Conservation (phyloP, 2,329 filamentous ascomycete genomes). For the Sporothrix dimorphospora region DNA sequence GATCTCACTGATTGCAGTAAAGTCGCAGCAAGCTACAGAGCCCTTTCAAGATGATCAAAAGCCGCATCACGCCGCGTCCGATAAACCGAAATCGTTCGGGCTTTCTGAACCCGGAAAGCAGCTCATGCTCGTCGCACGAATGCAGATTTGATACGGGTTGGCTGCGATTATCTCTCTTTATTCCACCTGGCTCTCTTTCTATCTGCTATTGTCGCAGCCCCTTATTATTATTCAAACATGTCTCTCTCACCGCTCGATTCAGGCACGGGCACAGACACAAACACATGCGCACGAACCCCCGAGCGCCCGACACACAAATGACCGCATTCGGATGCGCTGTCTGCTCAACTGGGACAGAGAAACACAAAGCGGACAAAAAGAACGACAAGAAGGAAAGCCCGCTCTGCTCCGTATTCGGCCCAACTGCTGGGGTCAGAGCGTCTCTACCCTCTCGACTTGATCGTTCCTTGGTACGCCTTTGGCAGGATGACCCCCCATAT, state of each 20-base stretch:
- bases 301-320: not conserved
- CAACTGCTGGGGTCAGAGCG: not conserved
- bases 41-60: not conserved
- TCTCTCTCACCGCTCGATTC: constrained; percentile 1
- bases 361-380: not conserved
- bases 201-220: not conserved
- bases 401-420: too few species aligned
- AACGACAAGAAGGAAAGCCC: not conserved
- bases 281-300: not conserved
- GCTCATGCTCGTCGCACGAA: not conserved
- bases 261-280: not conserved
- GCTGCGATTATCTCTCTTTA: not conserved
- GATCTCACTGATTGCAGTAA: not conserved
- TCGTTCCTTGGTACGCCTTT: not conserved
- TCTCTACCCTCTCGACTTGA: too few species aligned
- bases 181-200: too few species aligned
- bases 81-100: not conserved
- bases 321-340: not conserved
- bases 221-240: not conserved
- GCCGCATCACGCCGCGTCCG: not conserved
- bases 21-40: not conserved
- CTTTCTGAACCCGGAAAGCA: not conserved
- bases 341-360: not conserved
- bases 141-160: not conserved
- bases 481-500: not conserved